phyloP scores from a whole-genome alignment of 768 basidiomycete species.

The Tulasnella sp. region DNA sequence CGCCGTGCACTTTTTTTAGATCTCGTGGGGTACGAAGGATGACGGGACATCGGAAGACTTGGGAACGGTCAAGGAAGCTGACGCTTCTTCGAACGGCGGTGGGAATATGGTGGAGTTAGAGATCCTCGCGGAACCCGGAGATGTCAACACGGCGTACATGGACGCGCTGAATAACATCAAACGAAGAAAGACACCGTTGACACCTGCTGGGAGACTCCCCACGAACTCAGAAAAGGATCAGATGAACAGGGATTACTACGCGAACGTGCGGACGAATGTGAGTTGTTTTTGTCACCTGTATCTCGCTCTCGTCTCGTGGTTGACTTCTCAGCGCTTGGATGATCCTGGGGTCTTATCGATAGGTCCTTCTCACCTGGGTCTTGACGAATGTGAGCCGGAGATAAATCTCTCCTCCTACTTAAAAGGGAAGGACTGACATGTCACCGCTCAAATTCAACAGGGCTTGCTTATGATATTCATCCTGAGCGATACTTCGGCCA shows the following conservation, averaged over 20 bases:
- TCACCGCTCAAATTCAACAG: conserved; percentile 32
- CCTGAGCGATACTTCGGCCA: conserved; percentile 47
- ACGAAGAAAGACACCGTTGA: conserved; percentile 29
- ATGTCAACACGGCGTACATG: conserved; percentile 74
- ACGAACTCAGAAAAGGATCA: conserved; percentile 53
- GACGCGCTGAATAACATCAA: conserved; percentile 70
- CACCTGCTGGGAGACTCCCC: conserved; percentile 33
- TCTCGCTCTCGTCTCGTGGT: conserved; percentile 20
- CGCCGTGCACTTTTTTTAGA: too few species aligned
- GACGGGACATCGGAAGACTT: conserved; percentile 69
- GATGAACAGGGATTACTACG: conserved; percentile 76
- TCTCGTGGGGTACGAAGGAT: conserved; percentile 96
- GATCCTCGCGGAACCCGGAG: conserved; percentile 68
- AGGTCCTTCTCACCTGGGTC: conserved; percentile 72
- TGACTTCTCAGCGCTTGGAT: neutral
- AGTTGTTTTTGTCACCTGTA: conserved; percentile 12
- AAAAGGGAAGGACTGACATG: neutral
- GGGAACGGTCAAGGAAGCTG: conserved; percentile 70
- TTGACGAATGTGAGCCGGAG: conserved; percentile 56
- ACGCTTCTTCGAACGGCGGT: conserved; percentile 35
- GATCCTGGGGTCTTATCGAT: conserved; percentile 4
- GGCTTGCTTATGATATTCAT: conserved; percentile 61
- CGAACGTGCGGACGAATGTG: conserved; percentile 74
- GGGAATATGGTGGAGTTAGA: conserved; percentile 59
- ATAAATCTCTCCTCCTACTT: neutral